Base-by-base conservation (phyloP, 371 early-diverging fungal genomes). In the Mortierella polycephala region DNA sequence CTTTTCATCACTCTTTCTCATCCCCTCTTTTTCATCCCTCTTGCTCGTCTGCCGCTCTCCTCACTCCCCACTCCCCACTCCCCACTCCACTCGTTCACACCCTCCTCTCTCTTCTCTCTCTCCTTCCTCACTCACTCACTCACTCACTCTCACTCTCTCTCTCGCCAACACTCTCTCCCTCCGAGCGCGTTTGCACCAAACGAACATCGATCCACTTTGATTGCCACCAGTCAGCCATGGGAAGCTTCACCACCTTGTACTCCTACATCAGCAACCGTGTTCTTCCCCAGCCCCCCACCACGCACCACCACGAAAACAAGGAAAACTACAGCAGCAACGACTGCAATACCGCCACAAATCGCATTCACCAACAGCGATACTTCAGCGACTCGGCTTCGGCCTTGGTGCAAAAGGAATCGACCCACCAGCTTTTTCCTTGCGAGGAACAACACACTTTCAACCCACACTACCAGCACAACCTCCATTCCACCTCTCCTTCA, bases 391-490 rank as follows among this genome's bases (percentile, higher is more conserved):
- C 74, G 9, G 18, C 65, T 20, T 47, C 71, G 1, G 62, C 62
- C 12, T 30, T 64, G n/a, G 37, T 51, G 41, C 58, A 51, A 8
- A 74, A 67, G 42, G 74, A 67, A 42, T 20, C 68, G 50, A 67
- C 68, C 68, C 74, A 74, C 37, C 62, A 64, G 56, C 47, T 74
- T 18, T 75, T 60, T 37, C 75, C 76, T 52, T 71, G 71, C 50
- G 67, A 74, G 40, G 68, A 74, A 47, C 69, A 66, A 46, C 75
- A 75, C 59, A 65, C 75, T 11, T 75, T 60, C 63, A 66, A 70
- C 51, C 70, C 77, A 39, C 68, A 67, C 62, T 64, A 77, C 41
- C 77, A 77, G 37, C 77, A 77, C 62, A 77, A 77, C 45, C 77
- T 77, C 23, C 71, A 67, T 54, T 62, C 67, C 8, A 60, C 74